phyloP scores from a whole-genome alignment of 371 early-diverging fungal genomes.

The Rhizomucor pusillus region DNA sequence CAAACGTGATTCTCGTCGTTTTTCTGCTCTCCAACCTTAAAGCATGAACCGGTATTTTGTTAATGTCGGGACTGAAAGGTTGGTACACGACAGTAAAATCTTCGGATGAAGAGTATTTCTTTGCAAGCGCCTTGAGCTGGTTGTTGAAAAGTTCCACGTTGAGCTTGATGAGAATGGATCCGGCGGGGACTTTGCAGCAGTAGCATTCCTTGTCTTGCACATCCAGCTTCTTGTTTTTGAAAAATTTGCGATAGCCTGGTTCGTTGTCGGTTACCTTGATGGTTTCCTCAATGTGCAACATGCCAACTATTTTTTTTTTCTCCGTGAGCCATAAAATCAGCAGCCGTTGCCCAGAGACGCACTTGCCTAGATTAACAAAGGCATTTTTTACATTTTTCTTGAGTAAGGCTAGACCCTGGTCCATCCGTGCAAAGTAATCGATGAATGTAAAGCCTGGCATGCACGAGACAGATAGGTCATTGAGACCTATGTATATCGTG shows the following conservation, averaged over 20 bases:
- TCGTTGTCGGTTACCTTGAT: constrained; percentile 7
- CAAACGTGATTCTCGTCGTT: background rate
- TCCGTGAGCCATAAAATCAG: background rate
- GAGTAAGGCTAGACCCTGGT: constrained; percentile 8
- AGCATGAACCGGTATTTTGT: constrained; percentile 15
- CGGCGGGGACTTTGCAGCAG: constrained; percentile 19
- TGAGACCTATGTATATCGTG: constrained; percentile 30
- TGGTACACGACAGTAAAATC: constrained; percentile 22
- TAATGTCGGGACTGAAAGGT: constrained; percentile 16
- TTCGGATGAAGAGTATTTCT: background rate
- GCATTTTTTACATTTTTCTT: constrained; percentile 15
- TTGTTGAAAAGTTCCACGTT: constrained; percentile 7
- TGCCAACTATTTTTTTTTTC: constrained; percentile 11
- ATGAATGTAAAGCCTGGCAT: constrained; percentile 9
- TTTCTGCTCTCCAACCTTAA: constrained; percentile 17
- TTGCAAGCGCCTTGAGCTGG: constrained; percentile 2
- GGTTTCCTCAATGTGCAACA: constrained; percentile 18
- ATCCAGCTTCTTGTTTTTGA: constrained; percentile 17
- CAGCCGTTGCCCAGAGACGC: no score
- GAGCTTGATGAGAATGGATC: background rate
- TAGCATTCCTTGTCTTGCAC: constrained; percentile 25
- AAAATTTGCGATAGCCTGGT: constrained; percentile 24
- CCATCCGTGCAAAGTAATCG: constrained; percentile 8
- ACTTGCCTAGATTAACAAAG: constrained; percentile 20
- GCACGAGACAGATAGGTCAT: constrained; percentile 30